Base-by-base conservation (phyloP, 1,284 basidiomycete species). In the Pseudozyma tsukubaensis region DNA sequence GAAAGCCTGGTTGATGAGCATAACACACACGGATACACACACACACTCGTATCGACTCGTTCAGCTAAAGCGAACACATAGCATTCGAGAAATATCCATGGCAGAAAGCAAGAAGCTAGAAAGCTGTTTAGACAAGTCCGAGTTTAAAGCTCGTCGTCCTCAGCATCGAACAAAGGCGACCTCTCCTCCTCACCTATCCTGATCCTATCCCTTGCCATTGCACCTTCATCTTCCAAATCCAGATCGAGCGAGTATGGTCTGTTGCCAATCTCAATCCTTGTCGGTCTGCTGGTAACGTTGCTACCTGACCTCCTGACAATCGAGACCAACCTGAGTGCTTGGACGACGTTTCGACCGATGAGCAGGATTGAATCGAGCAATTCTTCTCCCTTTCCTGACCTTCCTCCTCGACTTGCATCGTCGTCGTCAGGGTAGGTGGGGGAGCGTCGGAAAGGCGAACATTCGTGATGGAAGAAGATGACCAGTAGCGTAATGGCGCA, bases 391-490 rank as follows among this genome's bases (percentile, higher is more conserved):
- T 74, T 77, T 10, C 82, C 82, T 7, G 66, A 57, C 13, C 83
- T 53, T 34, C 52, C 64, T 1, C 55, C 42, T 16, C 34, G 4
- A 36, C 8, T 35, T 16, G 21, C 32, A 2, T 40, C 56, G 11
- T 54, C 52, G 13, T 59, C 62, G 32, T 60, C 51, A 2, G 71
- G 55, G 32, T 75, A 62, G 4, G 55, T 42, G 12, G 63, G 45
- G 13, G 65, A 61, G 14, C 72, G 58, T 6, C 72, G 64, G 57
- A 73, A 76, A 2, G 83, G 83, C 21, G 81, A 81, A 62, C 83
- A 84, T 19, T 81, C 82, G 59, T 83, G 82, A 19, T 79, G 74
- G 52, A 84, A 77, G 32, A 82, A 79, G 58, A 84, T 72, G 40
- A 84, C 70, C 36, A 78, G 37, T 19, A 84, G 71, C 29, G 83